These are phyloP conservation scores for Boechera divaricarpa DNA, from an alignment of 345 rosid species.

Conservation along the genomic window DNA sequence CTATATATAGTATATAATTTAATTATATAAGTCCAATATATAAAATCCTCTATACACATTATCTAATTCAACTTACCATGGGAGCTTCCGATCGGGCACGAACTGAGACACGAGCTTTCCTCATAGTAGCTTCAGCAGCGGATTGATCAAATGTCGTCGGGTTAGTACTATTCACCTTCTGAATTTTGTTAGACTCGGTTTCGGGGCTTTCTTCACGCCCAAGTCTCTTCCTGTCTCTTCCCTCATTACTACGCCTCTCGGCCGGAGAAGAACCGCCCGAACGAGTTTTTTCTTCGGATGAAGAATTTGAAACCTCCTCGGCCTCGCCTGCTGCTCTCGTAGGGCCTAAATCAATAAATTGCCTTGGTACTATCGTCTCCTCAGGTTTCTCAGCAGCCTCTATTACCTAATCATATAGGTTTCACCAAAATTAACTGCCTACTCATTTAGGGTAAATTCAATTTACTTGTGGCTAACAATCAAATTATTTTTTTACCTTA, in stretches of 20 bases:
- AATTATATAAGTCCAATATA: neutral
- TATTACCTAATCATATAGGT: slow-evolving; percentile 47
- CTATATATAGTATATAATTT: neutral
- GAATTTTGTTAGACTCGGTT: slow-evolving; percentile 59
- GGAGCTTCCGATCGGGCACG: slow-evolving; percentile 99
- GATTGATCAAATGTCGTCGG: slow-evolving; percentile 59
- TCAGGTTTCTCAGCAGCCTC: slow-evolving; percentile 48
- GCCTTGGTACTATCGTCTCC: slow-evolving; percentile 63
- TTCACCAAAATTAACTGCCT: neutral
- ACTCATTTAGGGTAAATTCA: neutral
- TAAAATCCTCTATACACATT: neutral
- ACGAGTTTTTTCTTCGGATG: slow-evolving; percentile 78
- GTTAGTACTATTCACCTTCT: slow-evolving; percentile 57
- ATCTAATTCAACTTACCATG: slow-evolving; percentile 59
- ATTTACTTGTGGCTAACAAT: neutral
- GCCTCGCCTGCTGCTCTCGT: slow-evolving; percentile 46
- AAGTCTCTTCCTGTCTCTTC: slow-evolving; percentile 52
- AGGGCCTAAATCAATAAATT: slow-evolving; percentile 69
- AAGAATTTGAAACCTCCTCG: slow-evolving; percentile 60
- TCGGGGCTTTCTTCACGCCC: slow-evolving; percentile 74
- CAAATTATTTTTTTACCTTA: slow-evolving; percentile 25
- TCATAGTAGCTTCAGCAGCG: slow-evolving; percentile 77
- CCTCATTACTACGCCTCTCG: slow-evolving; percentile 43
- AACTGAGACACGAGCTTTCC: slow-evolving; percentile 97
- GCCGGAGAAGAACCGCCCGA: slow-evolving; percentile 52